phyloP scores from a whole-genome alignment of 768 basidiomycete genomes.

The Neoboletus brunneissimus region DNA sequence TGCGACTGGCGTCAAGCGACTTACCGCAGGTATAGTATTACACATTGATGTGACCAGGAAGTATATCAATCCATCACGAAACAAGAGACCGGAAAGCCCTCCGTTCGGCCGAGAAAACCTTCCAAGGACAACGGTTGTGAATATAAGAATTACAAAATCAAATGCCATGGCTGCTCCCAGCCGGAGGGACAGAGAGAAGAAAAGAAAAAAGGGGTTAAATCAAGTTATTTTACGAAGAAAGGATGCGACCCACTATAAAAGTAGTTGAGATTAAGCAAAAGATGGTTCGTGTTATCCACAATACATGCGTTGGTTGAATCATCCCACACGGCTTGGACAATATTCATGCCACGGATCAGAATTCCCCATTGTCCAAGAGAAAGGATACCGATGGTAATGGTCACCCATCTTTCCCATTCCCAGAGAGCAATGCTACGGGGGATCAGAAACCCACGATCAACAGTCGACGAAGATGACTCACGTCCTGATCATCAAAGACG shows the following conservation, averaged over 20 bases:
- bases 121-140: constrained; percentile 53
- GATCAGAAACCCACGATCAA: constrained; percentile 22
- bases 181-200: not conserved
- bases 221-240: not conserved
- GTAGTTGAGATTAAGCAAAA: constrained; percentile 60
- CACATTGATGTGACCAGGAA: constrained; percentile 63
- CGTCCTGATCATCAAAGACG: constrained; percentile 71
- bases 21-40: constrained; percentile 66
- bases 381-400: constrained; percentile 49
- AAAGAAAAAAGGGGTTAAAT: not conserved
- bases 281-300: constrained; percentile 51
- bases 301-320: constrained; percentile 40
- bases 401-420: constrained; percentile 54
- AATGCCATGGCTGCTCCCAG: constrained; percentile 58
- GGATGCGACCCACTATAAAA: constrained; percentile 58
- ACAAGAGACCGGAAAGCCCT: constrained; percentile 62
- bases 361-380: constrained; percentile 65
- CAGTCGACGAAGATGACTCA: constrained; percentile 22
- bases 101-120: constrained; percentile 47
- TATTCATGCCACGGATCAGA: constrained; percentile 65
- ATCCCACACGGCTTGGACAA: constrained; percentile 58
- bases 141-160: constrained; percentile 57
- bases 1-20: constrained; percentile 17
- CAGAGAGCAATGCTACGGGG: constrained; percentile 61
- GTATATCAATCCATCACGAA: constrained; percentile 71